Base-by-base conservation (phyloP, 208 protist species). In the Trypanosoma lewisi region DNA sequence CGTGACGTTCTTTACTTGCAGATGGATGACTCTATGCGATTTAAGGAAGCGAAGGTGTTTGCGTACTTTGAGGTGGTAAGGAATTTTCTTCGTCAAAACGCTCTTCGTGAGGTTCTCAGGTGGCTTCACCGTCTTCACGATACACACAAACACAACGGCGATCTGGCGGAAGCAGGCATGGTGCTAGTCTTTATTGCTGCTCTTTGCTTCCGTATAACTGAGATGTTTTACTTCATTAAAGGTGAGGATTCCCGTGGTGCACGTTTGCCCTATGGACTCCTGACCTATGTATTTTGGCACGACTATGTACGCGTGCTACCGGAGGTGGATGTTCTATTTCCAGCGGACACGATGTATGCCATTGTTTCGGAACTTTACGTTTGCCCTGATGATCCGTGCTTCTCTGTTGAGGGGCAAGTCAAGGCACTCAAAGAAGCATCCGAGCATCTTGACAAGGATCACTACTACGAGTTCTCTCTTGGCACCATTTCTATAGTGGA, bases 231-330 rank as follows among this genome's bases (percentile, higher is more conserved):
- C 67, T 67, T 77, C 39, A 57, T 91, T 5, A 90, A 87, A 61
- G 87, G 87, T 19, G 67, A 70, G 36, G 54, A 85, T 28, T 78
- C 82, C 0, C 77, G 83, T 37, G 90, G 85, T 8, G 85, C 85
- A 5, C 78, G 81, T 30, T 91, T 96, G 78, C 87, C 89, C 16
- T 78, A 74, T 55, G 80, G 53, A 27, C 33, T 92, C 17, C 49
- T 96, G 27, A 79, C 78, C 8, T 71, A 89, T 36, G 85, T 96
- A 5, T 93, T 91, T 63, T 96, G 90, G 90, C 90, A 96, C n/a
- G 87, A 96, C 70, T 96, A 94, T 56, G 90, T 92, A 30, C 84
- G 87, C 51, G 71, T 96, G 42, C 73, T 96, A 17, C 90, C 90
- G 8, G 87, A 92, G 63, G 64, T 88, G 7, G 87, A 93, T 39